Evolutionary conservation across 1,139 yeast genomes (phyloP).

Genomic region (Yamadazyma oceani): DNA sequence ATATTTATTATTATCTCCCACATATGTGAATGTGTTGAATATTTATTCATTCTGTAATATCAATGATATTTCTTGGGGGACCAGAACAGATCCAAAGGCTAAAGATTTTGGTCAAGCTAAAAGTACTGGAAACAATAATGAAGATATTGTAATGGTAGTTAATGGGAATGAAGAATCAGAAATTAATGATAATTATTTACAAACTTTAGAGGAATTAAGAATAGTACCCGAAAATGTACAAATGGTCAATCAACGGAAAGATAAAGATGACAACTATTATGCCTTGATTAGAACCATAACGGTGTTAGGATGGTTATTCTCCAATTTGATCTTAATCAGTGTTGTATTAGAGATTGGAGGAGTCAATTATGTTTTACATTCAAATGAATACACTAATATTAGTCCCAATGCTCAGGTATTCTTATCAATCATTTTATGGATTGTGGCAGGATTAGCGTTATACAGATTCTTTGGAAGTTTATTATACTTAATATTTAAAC

Average conservation of each 20-base stretch:
- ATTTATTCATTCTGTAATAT: constrained; percentile 85
- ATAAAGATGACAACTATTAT: constrained; percentile 42
- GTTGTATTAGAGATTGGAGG: constrained; percentile 47
- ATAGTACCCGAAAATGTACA: constrained; percentile 23
- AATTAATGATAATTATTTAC: constrained; percentile 58
- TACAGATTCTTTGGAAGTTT: constrained; percentile 45
- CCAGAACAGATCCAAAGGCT: constrained; percentile 67
- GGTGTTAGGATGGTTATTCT: constrained; percentile 47
- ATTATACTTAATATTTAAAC: constrained; percentile 35
- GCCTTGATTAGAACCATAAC: constrained; percentile 48
- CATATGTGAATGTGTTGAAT: constrained; percentile 74
- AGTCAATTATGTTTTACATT: constrained; percentile 27
- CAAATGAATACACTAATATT: constrained; percentile 22
- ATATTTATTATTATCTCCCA: constrained; percentile 69
- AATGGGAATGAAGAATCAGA: constrained; percentile 61
- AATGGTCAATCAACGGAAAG: constrained; percentile 23
- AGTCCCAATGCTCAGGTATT: constrained; percentile 40
- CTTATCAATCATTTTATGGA: constrained; percentile 49
- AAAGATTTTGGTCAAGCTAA: constrained; percentile 73
- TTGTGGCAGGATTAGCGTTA: constrained; percentile 48
- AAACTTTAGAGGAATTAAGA: constrained; percentile 49
- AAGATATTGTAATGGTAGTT: constrained; percentile 65
- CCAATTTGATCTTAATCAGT: constrained; percentile 43
- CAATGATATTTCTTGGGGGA: constrained; percentile 88
- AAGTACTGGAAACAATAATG: constrained; percentile 49